Evolutionary conservation across 1,139 yeast genomes (phyloP).

Genomic region (Candida sp.): DNA sequence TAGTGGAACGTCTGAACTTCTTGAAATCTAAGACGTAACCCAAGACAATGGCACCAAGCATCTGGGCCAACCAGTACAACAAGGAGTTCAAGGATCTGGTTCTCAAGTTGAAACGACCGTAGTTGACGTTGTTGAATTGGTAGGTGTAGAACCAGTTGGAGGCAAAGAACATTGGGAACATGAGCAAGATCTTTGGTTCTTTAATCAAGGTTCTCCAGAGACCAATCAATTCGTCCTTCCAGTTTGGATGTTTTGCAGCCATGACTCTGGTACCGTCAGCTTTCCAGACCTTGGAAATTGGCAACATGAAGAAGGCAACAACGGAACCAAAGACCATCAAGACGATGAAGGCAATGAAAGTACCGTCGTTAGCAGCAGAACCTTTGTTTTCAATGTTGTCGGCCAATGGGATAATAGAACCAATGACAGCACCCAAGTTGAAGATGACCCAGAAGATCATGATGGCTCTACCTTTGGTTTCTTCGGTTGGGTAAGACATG

Average conservation of each 20-base stretch:
- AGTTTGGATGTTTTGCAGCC: constrained; percentile 48
- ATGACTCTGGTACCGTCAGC: constrained; percentile 56
- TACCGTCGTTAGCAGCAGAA: constrained; percentile 52
- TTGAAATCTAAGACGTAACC: constrained; percentile 53
- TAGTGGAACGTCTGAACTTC: constrained; percentile 39
- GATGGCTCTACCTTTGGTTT: constrained; percentile 56
- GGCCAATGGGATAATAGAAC: constrained; percentile 59
- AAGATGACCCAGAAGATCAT: constrained; percentile 66
- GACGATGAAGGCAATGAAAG: constrained; percentile 60
- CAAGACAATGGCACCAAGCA: constrained; percentile 56
- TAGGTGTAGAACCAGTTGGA: constrained; percentile 72
- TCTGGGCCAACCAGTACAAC: constrained; percentile 65
- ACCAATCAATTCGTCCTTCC: constrained; percentile 49
- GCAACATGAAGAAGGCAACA: constrained; percentile 52
- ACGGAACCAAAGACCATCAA: constrained; percentile 55
- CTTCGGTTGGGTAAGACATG: constrained; percentile 62
- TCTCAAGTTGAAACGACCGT: constrained; percentile 58
- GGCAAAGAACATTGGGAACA: constrained; percentile 66
- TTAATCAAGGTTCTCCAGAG: constrained; percentile 41
- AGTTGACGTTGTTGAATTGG: constrained; percentile 63
- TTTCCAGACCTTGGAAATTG: constrained; percentile 54
- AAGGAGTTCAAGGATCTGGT: constrained; percentile 64
- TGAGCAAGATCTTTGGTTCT: constrained; percentile 50
- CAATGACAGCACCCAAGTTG: constrained; percentile 67
- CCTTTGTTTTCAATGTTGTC: constrained; percentile 43